phyloP scores from a whole-genome alignment of 2,329 filamentous ascomycete species.

The Apiospora rasikravindrae region DNA sequence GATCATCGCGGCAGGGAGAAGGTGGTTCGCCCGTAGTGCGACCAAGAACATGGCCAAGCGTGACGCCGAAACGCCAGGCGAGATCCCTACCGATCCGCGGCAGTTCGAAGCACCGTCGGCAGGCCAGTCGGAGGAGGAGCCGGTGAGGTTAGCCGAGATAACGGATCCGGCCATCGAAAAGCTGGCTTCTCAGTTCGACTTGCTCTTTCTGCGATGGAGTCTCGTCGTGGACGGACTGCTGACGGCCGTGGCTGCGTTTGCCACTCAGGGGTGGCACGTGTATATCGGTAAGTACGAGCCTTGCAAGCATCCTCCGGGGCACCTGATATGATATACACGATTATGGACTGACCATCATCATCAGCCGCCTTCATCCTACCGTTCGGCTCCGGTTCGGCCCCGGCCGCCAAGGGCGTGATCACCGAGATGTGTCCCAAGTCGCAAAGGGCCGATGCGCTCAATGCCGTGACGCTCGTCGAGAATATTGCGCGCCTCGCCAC shows the following conservation, averaged over 20 bases:
- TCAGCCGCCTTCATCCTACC: conserved; percentile 67
- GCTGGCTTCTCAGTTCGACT: conserved; percentile 64
- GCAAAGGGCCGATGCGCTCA: conserved; percentile 69
- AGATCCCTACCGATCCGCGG: not conserved
- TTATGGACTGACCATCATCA: not conserved
- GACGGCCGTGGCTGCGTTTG: conserved; percentile 67
- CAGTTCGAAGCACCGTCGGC: not conserved
- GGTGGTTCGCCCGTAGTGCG: conserved; percentile 31
- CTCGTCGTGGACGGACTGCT: conserved; percentile 68
- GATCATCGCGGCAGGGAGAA: conserved; percentile 52
- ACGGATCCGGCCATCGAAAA: conserved; percentile 39
- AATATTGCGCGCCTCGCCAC: conserved; percentile 70
- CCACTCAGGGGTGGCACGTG: conserved; percentile 69
- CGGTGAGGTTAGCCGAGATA: conserved; percentile 7
- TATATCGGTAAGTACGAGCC: conserved; percentile 55
- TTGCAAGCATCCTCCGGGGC: not conserved
- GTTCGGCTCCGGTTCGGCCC: conserved; percentile 71
- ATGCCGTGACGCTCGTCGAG: conserved; percentile 72
- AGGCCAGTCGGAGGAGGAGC: not conserved
- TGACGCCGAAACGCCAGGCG: not conserved
- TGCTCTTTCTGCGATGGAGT: conserved; percentile 70
- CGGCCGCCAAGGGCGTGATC: conserved; percentile 75
- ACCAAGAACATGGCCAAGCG: too few species aligned
- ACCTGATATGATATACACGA: not conserved
- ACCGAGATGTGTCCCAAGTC: conserved; percentile 69